phyloP scores from a whole-genome alignment of 148 eudicot species.

The Amaranthus cruentus region DNA sequence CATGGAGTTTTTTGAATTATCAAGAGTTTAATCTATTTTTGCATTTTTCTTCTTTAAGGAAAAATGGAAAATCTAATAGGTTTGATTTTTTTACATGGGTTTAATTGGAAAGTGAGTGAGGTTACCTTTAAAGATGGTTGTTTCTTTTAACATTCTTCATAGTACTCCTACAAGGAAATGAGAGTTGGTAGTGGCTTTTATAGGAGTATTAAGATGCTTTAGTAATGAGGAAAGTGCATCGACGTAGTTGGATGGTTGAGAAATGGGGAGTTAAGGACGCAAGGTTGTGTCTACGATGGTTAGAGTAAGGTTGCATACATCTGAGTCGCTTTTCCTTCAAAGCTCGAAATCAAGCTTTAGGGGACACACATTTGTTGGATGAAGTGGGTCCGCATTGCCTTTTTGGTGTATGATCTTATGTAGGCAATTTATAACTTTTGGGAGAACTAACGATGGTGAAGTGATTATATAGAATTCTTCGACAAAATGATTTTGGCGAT shows the following conservation, averaged over 20 bases:
- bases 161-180: too few species aligned
- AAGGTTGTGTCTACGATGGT: neutral
- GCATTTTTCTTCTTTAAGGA: too few species aligned
- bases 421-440: neutral
- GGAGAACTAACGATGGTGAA: neutral
- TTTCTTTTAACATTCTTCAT: too few species aligned
- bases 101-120: too few species aligned
- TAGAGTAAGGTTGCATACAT: neutral
- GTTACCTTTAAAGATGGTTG: too few species aligned
- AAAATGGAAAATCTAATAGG: too few species aligned
- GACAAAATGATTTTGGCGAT: too few species aligned
- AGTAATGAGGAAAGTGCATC: neutral
- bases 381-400: neutral
- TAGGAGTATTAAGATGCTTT: neutral
- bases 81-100: too few species aligned
- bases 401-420: neutral
- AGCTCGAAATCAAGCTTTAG: neutral
- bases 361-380: neutral
- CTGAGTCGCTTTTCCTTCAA: neutral
- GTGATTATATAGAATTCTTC: too few species aligned
- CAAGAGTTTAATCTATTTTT: too few species aligned
- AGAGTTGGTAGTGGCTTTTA: too few species aligned
- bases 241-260: neutral
- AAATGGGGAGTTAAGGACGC: neutral
- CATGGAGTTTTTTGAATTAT: neutral